Percentiles rank a stretch among this genome's conserved stretches.
Conservation (phyloP, 768 basidiomycete genomes). For the Amanita pseudoporphyria region DNA sequence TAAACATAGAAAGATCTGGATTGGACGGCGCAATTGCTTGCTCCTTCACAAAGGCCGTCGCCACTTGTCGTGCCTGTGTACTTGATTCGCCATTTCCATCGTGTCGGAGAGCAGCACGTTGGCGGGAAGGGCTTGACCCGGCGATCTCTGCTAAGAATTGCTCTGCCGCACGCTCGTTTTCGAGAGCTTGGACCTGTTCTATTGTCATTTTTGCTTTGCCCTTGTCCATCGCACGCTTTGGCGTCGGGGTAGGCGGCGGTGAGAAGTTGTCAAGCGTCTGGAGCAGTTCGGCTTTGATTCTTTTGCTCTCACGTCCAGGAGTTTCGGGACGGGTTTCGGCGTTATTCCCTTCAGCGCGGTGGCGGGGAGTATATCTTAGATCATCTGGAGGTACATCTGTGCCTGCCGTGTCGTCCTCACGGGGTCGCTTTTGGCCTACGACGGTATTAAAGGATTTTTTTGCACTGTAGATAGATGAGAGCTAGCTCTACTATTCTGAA, state of each 20-base stretch:
- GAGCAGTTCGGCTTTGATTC: neutral
- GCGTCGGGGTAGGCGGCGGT: conserved; percentile 2
- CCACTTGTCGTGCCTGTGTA: neutral
- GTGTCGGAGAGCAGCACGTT: neutral
- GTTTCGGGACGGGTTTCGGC: conserved; percentile 2
- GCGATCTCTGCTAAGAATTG: neutral
- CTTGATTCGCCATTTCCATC: neutral
- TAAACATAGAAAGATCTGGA: no score
- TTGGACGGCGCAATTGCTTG: no score
- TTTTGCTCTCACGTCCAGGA: neutral
- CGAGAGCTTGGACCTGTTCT: conserved; percentile 10
- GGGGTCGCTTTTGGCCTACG: conserved; percentile 1
- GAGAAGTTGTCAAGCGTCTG: neutral
- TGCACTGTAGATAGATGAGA: neutral
- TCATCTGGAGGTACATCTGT: conserved; percentile 3
- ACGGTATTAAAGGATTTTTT: neutral
- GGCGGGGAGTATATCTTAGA: conserved; percentile 6
- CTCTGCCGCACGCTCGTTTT: neutral
- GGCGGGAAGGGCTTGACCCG: neutral
- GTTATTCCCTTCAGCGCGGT: neutral
- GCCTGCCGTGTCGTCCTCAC: neutral
- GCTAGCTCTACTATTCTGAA: neutral
- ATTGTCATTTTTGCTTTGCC: conserved; percentile 13
- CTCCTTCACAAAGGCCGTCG: no score
- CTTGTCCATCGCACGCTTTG: conserved; percentile 6